Evolutionary conservation across 768 basidiomycete species (phyloP).

Genomic region (Phanerochaete sordida): DNA sequence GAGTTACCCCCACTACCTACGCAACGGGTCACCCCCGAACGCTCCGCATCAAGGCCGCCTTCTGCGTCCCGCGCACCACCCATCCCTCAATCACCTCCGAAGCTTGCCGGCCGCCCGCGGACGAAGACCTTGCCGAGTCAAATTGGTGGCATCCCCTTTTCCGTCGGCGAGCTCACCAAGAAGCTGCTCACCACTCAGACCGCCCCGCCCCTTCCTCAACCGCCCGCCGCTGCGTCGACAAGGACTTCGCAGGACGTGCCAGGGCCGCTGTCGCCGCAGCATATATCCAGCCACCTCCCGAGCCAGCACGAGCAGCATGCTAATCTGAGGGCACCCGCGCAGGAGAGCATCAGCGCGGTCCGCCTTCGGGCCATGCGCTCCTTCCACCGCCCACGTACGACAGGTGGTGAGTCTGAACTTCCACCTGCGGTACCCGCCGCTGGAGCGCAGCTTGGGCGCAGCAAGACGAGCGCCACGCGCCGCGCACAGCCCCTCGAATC

Average conservation of each 20-base stretch:
- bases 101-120: slow-evolving; percentile 32
- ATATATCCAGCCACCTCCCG: neutral
- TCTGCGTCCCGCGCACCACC: neutral
- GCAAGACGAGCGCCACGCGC: slow-evolving; percentile 28
- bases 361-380: slow-evolving; percentile 52
- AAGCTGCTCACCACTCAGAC: slow-evolving; percentile 53
- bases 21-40: neutral
- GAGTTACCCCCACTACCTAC: neutral
- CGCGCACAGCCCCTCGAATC: slow-evolving; percentile 11
- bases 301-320: neutral
- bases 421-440: slow-evolving; percentile 13
- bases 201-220: slow-evolving; percentile 11
- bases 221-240: slow-evolving; percentile 11
- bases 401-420: slow-evolving; percentile 32
- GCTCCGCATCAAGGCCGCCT: neutral
- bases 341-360: slow-evolving; percentile 10
- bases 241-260: slow-evolving; percentile 17
- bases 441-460: slow-evolving; percentile 9
- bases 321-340: neutral
- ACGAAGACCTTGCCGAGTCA: slow-evolving; percentile 43
- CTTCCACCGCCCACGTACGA: slow-evolving; percentile 48
- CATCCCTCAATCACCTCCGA: neutral
- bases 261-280: neutral
- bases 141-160: slow-evolving; percentile 34
- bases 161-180: slow-evolving; percentile 55